Base-by-base conservation (phyloP, 176 grass and related monocot species). In the Metroxylon sagu region DNA sequence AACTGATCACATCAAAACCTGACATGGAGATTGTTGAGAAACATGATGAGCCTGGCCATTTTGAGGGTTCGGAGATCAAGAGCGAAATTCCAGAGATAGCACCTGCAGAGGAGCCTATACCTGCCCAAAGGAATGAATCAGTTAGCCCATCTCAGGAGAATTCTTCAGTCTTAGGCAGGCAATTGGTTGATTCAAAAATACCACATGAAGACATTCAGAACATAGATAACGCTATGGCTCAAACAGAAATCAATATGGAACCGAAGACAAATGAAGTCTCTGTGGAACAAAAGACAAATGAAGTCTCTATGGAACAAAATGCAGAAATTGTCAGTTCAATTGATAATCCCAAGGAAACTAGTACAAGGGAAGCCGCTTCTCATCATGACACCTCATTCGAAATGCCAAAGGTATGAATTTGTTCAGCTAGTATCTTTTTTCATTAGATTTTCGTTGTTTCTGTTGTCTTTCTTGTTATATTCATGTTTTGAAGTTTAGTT, bases 351-450 rank as follows among this genome's bases (percentile, higher is more conserved):
- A 31, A 69, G 60, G 53, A 88, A 68, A 74, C 70, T 27, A 62
- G 19, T 58, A 3, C 59, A 58, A 52, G 48, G 70, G 79, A 61
- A 30, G 30, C 59, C 43, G 26, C 25, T 67, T 16, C 77, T 60
- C 57, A 50, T 63, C 67, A 83, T 48, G 69, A 73, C 76, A 60
- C 21, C 57, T 55, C 27, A 52, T 49, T 68, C 17, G 18, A 60
- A 52, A 82, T 57, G 53, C 65, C 15, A 70, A 84, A 82, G 83
- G 92, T 96, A 56, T 16, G 35, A 67, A 53, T 62, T 71, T 43
- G 35, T 43, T 43, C 8, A 43, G 8, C 8, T 43, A 14, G 35
- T 3, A 14, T 14, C 35, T 43, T 43, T 43, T 43, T 43, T 43
- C 10, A 43, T 43, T 43, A 43, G 35, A 43, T 43, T 43, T 43